Conservation (phyloP, 208 protist genomes). For the Crithidia brevicula region DNA sequence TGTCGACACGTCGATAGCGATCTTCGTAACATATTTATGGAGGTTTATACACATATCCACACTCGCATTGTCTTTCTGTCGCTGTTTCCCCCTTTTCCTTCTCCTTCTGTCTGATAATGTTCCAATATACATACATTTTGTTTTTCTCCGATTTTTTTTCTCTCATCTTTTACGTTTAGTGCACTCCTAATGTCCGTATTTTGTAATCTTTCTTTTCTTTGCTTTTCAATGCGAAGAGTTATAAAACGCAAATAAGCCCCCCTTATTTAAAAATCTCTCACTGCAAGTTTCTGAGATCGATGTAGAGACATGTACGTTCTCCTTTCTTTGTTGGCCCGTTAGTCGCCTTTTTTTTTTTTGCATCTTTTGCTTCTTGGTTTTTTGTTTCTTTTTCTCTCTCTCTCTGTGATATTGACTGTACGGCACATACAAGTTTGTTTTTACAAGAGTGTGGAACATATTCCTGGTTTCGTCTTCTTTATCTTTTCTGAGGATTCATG, state of each 20-base stretch:
- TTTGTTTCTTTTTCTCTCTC: neutral
- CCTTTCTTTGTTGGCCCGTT: neutral
- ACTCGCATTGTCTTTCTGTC: neutral
- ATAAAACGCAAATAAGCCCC: too few species aligned
- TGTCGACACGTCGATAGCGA: too few species aligned
- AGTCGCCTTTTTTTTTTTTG: neutral
- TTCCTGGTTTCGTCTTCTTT: too few species aligned
- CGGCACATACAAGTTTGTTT: too few species aligned
- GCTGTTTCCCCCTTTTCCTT: neutral
- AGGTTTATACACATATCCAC: neutral
- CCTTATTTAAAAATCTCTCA: too few species aligned
- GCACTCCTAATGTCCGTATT: too few species aligned
- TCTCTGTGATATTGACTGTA: neutral
- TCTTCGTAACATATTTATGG: neutral
- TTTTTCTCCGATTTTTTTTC: constrained; percentile 3
- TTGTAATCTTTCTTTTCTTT: too few species aligned
- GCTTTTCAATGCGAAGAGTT: too few species aligned
- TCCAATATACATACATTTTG: neutral
- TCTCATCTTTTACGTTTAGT: constrained; percentile 2
- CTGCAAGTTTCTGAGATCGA: too few species aligned
- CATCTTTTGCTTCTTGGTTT: neutral
- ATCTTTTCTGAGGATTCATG: too few species aligned
- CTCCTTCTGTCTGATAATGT: neutral
- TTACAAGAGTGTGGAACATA: too few species aligned
- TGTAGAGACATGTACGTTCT: too few species aligned